Percentiles rank a stretch among this genome's conserved stretches.
Conservation (phyloP, 108 stramenopile genomes). For the Nannochloropsis oceanica region DNA sequence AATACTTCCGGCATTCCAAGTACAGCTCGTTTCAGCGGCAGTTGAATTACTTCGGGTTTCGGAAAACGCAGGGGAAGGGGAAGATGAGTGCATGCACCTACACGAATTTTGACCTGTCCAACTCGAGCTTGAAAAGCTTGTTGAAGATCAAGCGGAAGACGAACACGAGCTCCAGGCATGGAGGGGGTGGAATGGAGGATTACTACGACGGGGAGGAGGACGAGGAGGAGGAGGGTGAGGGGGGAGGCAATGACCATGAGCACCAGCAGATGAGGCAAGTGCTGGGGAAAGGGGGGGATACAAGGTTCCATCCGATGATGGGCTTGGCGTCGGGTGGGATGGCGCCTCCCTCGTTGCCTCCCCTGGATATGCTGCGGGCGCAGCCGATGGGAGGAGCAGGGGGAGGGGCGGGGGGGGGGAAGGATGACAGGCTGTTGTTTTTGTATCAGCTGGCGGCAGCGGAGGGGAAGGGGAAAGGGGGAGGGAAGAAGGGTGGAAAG, state of each 20-base stretch:
- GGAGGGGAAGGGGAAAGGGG: background rate
- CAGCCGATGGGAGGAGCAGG: background rate
- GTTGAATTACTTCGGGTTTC: conserved; percentile 40
- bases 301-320: no score
- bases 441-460: background rate
- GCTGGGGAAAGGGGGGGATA: background rate
- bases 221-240: background rate
- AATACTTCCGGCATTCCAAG: conserved; percentile 36
- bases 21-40: conserved; percentile 52
- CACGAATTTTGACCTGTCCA: background rate
- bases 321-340: background rate
- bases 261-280: background rate
- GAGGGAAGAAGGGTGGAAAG: background rate
- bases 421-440: background rate
- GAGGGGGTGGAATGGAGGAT: background rate
- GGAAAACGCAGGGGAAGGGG: conserved; percentile 14
- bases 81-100: background rate
- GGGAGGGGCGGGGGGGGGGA: background rate
- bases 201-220: background rate
- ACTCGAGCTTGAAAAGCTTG: background rate
- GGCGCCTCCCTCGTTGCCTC: background rate
- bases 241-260: background rate
- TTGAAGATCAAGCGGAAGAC: background rate
- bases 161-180: background rate
- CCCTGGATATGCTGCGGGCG: background rate